Percentiles rank a stretch among this genome's conserved stretches.
phyloP scores from a whole-genome alignment of 495 filamentous ascomycete species.

The Neurospora hispaniola region DNA sequence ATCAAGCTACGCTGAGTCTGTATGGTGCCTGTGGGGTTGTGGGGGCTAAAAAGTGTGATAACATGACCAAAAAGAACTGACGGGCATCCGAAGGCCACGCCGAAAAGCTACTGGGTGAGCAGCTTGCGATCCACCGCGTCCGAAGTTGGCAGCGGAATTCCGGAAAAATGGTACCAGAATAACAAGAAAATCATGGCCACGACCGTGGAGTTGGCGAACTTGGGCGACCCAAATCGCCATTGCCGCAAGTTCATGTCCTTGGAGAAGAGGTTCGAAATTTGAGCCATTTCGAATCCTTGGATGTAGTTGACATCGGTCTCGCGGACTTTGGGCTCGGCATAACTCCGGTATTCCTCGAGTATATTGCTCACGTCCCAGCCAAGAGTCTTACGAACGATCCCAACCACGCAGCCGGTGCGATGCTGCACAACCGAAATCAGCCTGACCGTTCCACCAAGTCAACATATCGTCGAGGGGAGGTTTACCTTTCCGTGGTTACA shows the following conservation, averaged over 20 bases:
- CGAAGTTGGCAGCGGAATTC: constrained; percentile 6
- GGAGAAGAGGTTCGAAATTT: constrained; percentile 17
- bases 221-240: constrained; percentile 10
- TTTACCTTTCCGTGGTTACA: constrained; percentile 80
- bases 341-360: constrained; percentile 56
- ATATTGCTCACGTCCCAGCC: constrained; percentile 48
- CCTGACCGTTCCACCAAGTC: not conserved
- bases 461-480: not conserved
- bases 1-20: not conserved
- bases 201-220: constrained; percentile 16
- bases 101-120: not conserved
- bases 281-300: constrained; percentile 24
- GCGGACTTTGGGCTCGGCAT: constrained; percentile 53
- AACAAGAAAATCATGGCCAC: constrained; percentile 17
- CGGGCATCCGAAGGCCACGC: not conserved
- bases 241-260: constrained; percentile 1
- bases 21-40: not conserved
- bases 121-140: constrained; percentile 1
- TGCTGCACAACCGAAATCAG: constrained; percentile 41
- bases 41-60: not conserved
- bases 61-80: not conserved
- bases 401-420: constrained; percentile 74
- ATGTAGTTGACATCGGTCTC: constrained; percentile 44
- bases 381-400: constrained; percentile 53
- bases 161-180: constrained; percentile 18